A percentile compares a stretch with the other conserved stretches of the same genome.
Conservation (phyloP, 1,284 basidiomycete genomes). For the Cerioporus squamosus region DNA sequence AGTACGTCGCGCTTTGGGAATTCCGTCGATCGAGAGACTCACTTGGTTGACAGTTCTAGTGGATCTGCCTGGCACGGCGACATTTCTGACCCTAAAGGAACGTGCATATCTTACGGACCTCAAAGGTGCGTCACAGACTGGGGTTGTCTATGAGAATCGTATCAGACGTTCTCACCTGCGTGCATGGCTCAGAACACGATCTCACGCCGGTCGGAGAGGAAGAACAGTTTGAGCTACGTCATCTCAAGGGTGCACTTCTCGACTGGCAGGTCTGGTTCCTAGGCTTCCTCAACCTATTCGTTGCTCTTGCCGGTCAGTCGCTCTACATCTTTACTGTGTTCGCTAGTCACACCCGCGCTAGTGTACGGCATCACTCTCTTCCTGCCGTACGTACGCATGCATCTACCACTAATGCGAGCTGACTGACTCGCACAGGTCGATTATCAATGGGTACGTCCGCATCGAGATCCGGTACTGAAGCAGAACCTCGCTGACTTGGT, state of each 20-base stretch:
- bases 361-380: conserved; percentile 25
- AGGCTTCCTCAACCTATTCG: conserved; percentile 63
- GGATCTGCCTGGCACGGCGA: conserved; percentile 59
- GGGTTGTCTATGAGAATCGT: too few relatives aligned
- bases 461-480: too few relatives aligned
- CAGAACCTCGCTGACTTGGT: background rate
- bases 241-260: conserved; percentile 55
- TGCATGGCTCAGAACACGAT: conserved; percentile 52
- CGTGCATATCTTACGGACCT: conserved; percentile 58
- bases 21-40: background rate
- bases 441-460: conserved; percentile 50
- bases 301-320: conserved; percentile 55
- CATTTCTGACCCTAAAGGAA: conserved; percentile 63
- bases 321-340: conserved; percentile 4
- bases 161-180: background rate
- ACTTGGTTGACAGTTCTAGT: conserved; percentile 45
- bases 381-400: conserved; percentile 18
- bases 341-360: too few relatives aligned
- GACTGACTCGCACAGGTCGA: conserved; percentile 46
- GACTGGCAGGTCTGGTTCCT: conserved; percentile 74
- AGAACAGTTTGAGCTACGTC: conserved; percentile 57
- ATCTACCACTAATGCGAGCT: background rate
- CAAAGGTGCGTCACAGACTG: conserved; percentile 63
- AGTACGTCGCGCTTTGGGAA: conserved; percentile 36
- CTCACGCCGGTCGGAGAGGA: conserved; percentile 70